Conservation (phyloP, 257 asterid genomes). For the Nicotiana noctiflora region DNA sequence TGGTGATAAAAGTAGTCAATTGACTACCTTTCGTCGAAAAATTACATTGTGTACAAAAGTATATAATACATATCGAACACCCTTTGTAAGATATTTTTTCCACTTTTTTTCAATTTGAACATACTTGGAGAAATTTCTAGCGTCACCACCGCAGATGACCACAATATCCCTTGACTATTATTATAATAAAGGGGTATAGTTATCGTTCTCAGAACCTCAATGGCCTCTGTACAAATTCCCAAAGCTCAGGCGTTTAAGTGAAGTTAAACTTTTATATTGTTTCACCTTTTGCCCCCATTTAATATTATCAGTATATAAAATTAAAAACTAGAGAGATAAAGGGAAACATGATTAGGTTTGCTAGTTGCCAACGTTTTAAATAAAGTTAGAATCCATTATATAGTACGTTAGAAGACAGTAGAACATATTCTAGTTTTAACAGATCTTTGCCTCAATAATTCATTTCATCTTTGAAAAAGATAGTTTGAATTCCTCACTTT, state of each 20-base stretch:
- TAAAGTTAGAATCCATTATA: slow-evolving; percentile 4
- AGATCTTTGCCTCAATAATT: not conserved
- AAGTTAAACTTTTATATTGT: too few species aligned
- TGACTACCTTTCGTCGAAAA: too few species aligned
- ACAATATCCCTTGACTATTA: not conserved
- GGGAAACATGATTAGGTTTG: not conserved
- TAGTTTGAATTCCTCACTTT: slow-evolving; percentile 1
- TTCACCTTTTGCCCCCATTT: too few species aligned
- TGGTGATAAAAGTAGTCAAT: too few species aligned
- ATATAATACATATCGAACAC: too few species aligned
- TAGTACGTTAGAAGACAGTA: too few species aligned
- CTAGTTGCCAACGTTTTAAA: not conserved
- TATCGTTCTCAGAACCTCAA: not conserved
- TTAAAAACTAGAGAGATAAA: not conserved
- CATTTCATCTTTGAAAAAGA: not conserved
- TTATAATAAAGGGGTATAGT: not conserved
- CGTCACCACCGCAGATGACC: not conserved
- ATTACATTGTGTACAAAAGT: too few species aligned
- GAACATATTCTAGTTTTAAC: not conserved
- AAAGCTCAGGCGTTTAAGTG: not conserved
- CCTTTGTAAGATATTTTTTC: too few species aligned
- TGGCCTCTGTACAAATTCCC: not conserved
- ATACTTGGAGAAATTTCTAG: too few species aligned
- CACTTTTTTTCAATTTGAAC: too few species aligned
- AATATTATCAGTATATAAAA: too few species aligned